Base-by-base conservation (phyloP, 805 yeast species). In the Komagataella populi region DNA sequence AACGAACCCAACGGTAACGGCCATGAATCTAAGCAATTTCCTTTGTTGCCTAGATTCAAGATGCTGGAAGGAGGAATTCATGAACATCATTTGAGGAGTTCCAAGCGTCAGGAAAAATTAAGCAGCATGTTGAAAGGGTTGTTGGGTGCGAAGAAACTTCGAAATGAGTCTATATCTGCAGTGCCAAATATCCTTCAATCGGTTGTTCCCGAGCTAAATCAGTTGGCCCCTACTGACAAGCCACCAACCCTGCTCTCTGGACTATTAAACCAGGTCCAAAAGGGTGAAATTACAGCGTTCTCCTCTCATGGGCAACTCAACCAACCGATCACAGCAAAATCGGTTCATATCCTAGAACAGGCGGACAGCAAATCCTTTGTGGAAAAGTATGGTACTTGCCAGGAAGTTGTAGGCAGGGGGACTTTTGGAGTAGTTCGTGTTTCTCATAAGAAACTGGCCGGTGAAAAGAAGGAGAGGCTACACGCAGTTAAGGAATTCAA, bases 401-500 rank as follows among this genome's bases (percentile, higher is more conserved):
- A 88, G 66, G 98, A 91, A 64, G 87, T 90, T 48, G 78, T 93
- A 55, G 99, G 99, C 23, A 77, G 86, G 50, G 98, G 98, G 18
- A 82, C 96, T 0, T 91, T 86, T 70, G 99, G 99, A 17, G 87
- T 88, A 48, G 98, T 91, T 18, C 74, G 96, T 54, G 79, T 93
- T 4, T 77, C 95, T 6, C 97, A 90, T 70, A 84, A 84, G 63
- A 80, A 77, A 59, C 56, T 68, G 7, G 60, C 57, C 17, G 61
- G 48, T 50, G 60, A 52, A 20, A 61, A 60, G 23, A 72, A 70
- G n/a, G 82, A 78, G 57, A 66, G 67, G 14, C 64, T 87, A 20
- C 88, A 72, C 62, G 96, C 96, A 0, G 96, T 88, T n/a, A 88
- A 88, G 60, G 95, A 87, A 61, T 89, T 87, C 63, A 80, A 81